Conservation (phyloP, 805 yeast species). For the Saccharomycopsis javanensis region DNA sequence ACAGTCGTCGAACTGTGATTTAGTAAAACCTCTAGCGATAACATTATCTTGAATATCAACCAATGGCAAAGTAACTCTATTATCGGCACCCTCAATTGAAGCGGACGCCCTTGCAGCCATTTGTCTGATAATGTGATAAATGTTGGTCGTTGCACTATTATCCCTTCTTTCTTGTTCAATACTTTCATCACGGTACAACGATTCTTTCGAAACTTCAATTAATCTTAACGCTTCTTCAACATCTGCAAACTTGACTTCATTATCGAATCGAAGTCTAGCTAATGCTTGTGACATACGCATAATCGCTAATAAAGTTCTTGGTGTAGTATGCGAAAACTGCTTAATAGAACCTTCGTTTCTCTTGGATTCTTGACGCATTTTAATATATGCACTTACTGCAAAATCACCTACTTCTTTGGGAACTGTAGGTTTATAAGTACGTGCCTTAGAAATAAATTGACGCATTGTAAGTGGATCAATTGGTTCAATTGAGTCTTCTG, state of each 20-base stretch:
- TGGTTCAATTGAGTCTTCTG: conserved; percentile 51
- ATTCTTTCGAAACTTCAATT: conserved; percentile 76
- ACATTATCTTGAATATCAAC: conserved; percentile 50
- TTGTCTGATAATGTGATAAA: conserved; percentile 60
- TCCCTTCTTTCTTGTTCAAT: conserved; percentile 44
- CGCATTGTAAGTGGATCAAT: conserved; percentile 72
- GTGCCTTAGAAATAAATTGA: conserved; percentile 80
- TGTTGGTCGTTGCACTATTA: conserved; percentile 54
- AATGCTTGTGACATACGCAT: conserved; percentile 89
- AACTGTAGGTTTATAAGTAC: conserved; percentile 75
- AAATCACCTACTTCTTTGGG: conserved; percentile 78
- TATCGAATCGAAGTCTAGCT: conserved; percentile 78
- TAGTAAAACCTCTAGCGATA: conserved; percentile 75
- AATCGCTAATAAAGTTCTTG: conserved; percentile 87
- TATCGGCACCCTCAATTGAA: conserved; percentile 25
- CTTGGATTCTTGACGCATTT: conserved; percentile 86
- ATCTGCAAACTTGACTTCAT: conserved; percentile 62
- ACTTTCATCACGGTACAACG: conserved; percentile 50
- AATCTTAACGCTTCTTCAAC: conserved; percentile 94
- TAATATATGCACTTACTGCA: conserved; percentile 77
- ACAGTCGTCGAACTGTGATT: conserved; percentile 66
- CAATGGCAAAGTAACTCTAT: conserved; percentile 32
- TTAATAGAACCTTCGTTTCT: conserved; percentile 63
- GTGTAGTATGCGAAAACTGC: conserved; percentile 87
- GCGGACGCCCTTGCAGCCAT: conserved; percentile 37